Evolutionary conservation across 192 early-diverging fungal species (phyloP).

Genomic region (Coemansia sp.): DNA sequence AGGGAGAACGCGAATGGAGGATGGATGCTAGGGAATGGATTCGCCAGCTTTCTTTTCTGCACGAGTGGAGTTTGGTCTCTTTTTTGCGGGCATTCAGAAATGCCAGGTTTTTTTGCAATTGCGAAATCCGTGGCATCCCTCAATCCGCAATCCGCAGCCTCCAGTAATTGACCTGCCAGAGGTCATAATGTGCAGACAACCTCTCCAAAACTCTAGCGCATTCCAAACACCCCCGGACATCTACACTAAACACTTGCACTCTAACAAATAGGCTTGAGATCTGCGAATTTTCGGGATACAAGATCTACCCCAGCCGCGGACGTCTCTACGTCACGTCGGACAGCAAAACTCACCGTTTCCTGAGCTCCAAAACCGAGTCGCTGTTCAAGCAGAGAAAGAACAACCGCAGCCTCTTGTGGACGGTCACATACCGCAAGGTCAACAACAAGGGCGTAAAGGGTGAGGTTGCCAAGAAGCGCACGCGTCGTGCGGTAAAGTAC

Average conservation of each 20-base stretch:
- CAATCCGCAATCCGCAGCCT: no score
- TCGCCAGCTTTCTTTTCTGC: not conserved
- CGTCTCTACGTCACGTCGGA: slow-evolving; percentile 90
- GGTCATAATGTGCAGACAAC: no score
- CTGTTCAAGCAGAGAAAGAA: slow-evolving; percentile 97
- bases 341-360: slow-evolving; percentile 86
- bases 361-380: slow-evolving; percentile 96
- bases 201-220: no score
- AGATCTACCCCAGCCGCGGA: slow-evolving; percentile 99
- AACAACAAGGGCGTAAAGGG: slow-evolving; percentile 99
- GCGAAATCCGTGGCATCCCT: not conserved
- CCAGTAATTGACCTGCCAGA: not conserved
- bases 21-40: not conserved
- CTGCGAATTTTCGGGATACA: slow-evolving; percentile 97
- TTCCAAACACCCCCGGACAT: not conserved
- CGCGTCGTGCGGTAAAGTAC: slow-evolving; percentile 90
- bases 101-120: no score
- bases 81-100: no score
- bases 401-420: slow-evolving; percentile 98
- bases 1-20: no score
- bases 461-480: slow-evolving; percentile 95
- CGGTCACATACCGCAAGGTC: slow-evolving; percentile 93
- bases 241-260: not conserved
- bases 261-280: slow-evolving; percentile 69
- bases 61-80: no score